These are phyloP conservation scores for Articulospora tetracladia DNA, from an alignment of 495 filamentous ascomycete species.

Conservation along the genomic window DNA sequence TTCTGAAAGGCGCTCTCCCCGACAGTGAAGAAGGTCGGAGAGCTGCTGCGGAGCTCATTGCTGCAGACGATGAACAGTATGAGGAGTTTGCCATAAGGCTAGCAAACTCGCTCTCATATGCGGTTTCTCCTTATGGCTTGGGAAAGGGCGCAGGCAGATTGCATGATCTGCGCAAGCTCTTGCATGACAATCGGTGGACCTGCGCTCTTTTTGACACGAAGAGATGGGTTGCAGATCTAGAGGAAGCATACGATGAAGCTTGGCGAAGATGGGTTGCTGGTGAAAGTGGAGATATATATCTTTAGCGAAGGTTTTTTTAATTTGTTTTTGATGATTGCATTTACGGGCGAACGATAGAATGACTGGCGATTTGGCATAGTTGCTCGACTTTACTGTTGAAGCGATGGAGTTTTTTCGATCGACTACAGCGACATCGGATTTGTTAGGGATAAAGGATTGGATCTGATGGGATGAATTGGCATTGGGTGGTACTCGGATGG, in stretches of 20 bases:
- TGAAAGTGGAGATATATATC: conserved; percentile 85
- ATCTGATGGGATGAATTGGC: neutral
- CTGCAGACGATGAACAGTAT: conserved; percentile 71
- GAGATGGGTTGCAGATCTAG: conserved; percentile 89
- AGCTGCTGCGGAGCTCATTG: conserved; percentile 74
- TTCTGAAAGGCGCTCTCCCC: conserved; percentile 84
- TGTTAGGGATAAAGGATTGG: neutral
- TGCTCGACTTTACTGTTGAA: conserved; percentile 11
- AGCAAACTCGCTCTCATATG: conserved; percentile 64
- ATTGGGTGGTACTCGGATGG: neutral
- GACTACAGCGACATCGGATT: too few species aligned
- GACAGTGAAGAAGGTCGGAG: conserved; percentile 58
- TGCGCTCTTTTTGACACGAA: conserved; percentile 88
- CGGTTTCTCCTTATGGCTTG: conserved; percentile 33
- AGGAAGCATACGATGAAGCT: conserved; percentile 81
- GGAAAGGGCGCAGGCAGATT: conserved; percentile 64
- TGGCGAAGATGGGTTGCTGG: conserved; percentile 86
- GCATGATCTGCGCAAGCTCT: conserved; percentile 68
- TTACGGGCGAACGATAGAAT: neutral
- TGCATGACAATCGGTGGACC: conserved; percentile 78
- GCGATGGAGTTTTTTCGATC: conserved; percentile 20
- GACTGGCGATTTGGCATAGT: neutral
- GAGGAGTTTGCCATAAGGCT: conserved; percentile 75
- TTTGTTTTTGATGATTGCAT: neutral
- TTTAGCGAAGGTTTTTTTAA: conserved; percentile 27